Conservation (phyloP, 768 basidiomycete species). For the Cyclocybe cylindracea region DNA sequence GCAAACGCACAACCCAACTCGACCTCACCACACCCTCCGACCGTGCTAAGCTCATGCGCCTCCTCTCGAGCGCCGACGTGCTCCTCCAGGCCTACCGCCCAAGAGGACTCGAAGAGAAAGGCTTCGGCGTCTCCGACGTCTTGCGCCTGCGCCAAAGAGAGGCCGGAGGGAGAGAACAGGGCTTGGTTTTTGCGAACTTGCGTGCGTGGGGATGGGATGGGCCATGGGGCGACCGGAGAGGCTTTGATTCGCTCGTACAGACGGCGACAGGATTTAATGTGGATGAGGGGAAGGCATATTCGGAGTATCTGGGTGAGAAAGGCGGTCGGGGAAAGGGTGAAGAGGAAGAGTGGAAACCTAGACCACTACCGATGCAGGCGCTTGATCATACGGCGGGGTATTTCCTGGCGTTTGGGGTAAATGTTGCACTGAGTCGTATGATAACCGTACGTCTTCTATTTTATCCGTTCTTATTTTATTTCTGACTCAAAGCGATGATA, state of each 20-base stretch:
- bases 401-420: conserved; percentile 58
- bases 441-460: conserved; percentile 36
- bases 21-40: conserved; percentile 36
- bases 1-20: conserved; percentile 64
- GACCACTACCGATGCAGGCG: conserved; percentile 56
- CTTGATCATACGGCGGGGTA: conserved; percentile 63
- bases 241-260: conserved; percentile 67
- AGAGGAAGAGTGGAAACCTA: conserved; percentile 14
- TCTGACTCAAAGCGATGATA: neutral
- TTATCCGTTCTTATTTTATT: neutral
- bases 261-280: conserved; percentile 60
- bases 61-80: conserved; percentile 49
- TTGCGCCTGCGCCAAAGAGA: conserved; percentile 27
- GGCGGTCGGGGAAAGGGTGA: too few relatives aligned
- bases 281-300: conserved; percentile 55
- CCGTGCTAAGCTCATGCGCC: conserved; percentile 34
- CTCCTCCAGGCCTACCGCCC: conserved; percentile 66
- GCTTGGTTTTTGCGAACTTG: conserved; percentile 56
- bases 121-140: conserved; percentile 47
- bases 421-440: conserved; percentile 53
- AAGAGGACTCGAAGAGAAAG: conserved; percentile 45
- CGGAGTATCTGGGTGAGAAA: conserved; percentile 21
- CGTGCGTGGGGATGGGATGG: conserved; percentile 61
- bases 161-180: conserved; percentile 23
- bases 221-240: conserved; percentile 53